Conservation (phyloP, 768 basidiomycete genomes). For the Naematelia aurantialba region DNA sequence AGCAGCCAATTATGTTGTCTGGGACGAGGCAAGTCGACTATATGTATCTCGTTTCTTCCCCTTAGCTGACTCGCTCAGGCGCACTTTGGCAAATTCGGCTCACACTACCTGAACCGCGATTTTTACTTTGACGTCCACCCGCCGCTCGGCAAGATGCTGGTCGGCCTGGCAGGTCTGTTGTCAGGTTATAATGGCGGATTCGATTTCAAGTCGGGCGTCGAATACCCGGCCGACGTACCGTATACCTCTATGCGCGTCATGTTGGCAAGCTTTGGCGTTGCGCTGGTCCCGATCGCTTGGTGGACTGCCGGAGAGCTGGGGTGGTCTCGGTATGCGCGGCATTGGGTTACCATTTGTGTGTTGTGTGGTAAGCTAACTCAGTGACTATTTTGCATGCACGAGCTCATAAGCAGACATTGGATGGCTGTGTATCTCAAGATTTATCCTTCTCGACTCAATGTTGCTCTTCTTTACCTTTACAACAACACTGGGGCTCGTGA, state of each 20-base stretch:
- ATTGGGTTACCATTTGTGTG: conserved; percentile 90
- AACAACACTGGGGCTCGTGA: conserved; percentile 87
- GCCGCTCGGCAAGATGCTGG: conserved; percentile 97
- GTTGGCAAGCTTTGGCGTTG: conserved; percentile 89
- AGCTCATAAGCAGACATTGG: conserved; percentile 69
- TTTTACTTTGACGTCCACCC: conserved; percentile 99
- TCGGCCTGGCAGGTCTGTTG: conserved; percentile 84
- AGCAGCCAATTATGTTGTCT: conserved; percentile 76
- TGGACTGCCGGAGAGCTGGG: conserved; percentile 92
- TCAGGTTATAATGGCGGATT: conserved; percentile 87
- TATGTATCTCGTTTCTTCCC: background rate
- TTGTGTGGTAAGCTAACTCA: conserved; percentile 64
- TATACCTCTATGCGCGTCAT: conserved; percentile 93
- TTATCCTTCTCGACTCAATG: conserved; percentile 97
- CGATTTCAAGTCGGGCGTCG: conserved; percentile 88
- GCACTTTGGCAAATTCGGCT: conserved; percentile 98
- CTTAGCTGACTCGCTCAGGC: conserved; percentile 53
- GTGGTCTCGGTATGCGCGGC: conserved; percentile 82
- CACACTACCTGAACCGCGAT: conserved; percentile 95
- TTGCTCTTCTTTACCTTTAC: conserved; percentile 98
- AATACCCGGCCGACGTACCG: conserved; percentile 78
- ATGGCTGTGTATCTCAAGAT: conserved; percentile 94
- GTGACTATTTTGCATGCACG: background rate
- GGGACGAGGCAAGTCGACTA: conserved; percentile 75
- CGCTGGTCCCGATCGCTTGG: conserved; percentile 94